Evolutionary conservation across 345 rosid species (phyloP), one percentile per base, ranked within the genome.

Genomic region (Lumnitzera racemosa): DNA sequence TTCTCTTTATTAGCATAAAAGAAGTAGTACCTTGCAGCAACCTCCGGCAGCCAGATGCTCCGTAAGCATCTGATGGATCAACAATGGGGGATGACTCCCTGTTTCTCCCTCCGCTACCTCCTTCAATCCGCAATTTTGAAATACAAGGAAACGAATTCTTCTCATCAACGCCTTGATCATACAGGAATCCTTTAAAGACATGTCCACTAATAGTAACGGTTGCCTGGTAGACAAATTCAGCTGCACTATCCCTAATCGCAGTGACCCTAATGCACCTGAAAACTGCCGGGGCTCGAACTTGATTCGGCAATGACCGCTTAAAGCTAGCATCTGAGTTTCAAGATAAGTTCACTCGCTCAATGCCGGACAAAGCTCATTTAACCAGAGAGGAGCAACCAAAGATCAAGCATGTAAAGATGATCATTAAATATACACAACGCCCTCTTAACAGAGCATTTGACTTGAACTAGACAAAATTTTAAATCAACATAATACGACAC

Each of bases 91-190:
- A 79, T 15, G 80, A 61, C 5, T 58, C 74, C 47, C 67, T 66
- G 2, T 70, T 70, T 57, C 61, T 67, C 11, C 47, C 68, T 53
- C 46, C 52, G 23, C 63, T 24, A 24, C 54, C 62, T 63, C 67
- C 69, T 47, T 70, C 66, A 20, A 62, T 61, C 17, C 57, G 58
- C 57, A 65, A 16, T 17, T 72, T 65, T 0, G 86, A 68, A 59
- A 72, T 70, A 55, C 77, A 66, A 15, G 83, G 74, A 29, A 71
- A 53, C 0, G 61, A 47, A 48, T 83, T 79, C 59, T 89, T 84
- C 55, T 77, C 79, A 66, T 79, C 80, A 53, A 66, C 65, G 53
- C 92, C 97, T 51, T 83, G 82, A 76, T 80, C 77, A 58, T 90
- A 87, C 3, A 81, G 83, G 57, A 70, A 69, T 7, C 86, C 86